phyloP scores from a whole-genome alignment of 257 asterid genomes.

The Paraleonurus japonicus region DNA sequence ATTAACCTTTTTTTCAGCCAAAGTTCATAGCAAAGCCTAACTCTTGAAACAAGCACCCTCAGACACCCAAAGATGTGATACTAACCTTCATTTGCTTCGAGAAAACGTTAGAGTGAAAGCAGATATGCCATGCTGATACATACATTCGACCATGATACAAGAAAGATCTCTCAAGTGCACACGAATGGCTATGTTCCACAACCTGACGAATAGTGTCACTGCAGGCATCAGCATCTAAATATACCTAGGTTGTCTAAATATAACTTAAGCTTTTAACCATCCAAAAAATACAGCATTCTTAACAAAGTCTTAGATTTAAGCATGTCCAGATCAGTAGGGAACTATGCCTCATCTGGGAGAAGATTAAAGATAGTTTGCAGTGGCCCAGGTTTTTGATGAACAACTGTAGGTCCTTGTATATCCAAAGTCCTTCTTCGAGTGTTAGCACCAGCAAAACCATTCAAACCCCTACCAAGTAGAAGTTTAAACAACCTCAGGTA shows the following conservation, averaged over 20 bases:
- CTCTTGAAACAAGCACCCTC: constrained; percentile 34
- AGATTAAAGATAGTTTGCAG: constrained; percentile 89
- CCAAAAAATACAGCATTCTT: constrained; percentile 15
- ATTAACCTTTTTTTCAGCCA: background rate
- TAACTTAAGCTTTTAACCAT: constrained; percentile 9
- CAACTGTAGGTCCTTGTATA: constrained; percentile 77
- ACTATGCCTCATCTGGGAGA: constrained; percentile 82
- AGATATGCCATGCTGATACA: constrained; percentile 90
- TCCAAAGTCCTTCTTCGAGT: constrained; percentile 61
- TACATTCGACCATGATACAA: constrained; percentile 97
- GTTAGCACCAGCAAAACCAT: constrained; percentile 62
- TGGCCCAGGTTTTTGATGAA: constrained; percentile 93
- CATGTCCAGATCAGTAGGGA: constrained; percentile 23
- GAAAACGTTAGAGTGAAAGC: constrained; percentile 97
- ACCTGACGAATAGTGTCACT: constrained; percentile 47
- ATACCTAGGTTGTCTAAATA: constrained; percentile 15
- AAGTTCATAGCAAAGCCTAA: constrained; percentile 18
- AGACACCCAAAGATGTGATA: constrained; percentile 35
- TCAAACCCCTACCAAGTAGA: constrained; percentile 66
- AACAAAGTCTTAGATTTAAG: constrained; percentile 11
- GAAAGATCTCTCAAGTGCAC: constrained; percentile 98
- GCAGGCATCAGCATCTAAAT: constrained; percentile 34
- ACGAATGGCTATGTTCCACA: constrained; percentile 92
- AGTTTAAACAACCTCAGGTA: constrained; percentile 41
- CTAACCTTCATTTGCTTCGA: constrained; percentile 97